phyloP scores from a whole-genome alignment of 176 grass and related monocot genomes.

The Carex pumila region DNA sequence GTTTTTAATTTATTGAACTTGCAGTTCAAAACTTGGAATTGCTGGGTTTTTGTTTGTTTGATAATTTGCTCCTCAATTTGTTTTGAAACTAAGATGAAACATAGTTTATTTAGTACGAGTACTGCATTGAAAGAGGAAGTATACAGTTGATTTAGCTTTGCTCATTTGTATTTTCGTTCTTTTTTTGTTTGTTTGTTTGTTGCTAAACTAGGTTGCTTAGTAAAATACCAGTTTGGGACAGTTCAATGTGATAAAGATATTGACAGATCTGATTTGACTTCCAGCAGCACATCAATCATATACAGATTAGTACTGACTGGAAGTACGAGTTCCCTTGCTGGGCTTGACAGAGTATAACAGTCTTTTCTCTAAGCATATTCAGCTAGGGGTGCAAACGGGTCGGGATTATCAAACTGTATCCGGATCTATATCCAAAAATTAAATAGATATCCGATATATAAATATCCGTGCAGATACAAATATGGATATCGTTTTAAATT shows the following conservation, averaged over 20 bases:
- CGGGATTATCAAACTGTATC: too few relatives aligned
- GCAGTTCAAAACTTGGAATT: slow-evolving; percentile 3
- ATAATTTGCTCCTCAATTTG: background rate
- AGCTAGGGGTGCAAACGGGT: background rate
- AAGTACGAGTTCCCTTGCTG: background rate
- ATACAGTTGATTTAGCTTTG: background rate
- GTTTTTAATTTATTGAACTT: background rate
- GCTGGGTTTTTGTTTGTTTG: slow-evolving; percentile 1
- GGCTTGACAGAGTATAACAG: background rate
- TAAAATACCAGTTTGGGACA: background rate
- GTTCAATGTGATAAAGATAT: too few relatives aligned
- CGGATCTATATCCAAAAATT: too few relatives aligned
- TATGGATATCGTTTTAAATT: too few relatives aligned
- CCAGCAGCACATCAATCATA: too few relatives aligned
- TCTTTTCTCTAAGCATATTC: background rate
- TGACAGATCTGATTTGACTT: too few relatives aligned
- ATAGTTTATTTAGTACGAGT: background rate
- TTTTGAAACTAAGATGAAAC: background rate
- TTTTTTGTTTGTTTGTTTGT: background rate
- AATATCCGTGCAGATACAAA: too few relatives aligned
- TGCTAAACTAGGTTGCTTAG: background rate
- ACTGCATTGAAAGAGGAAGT: background rate
- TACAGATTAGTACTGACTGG: background rate
- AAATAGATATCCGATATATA: too few relatives aligned
- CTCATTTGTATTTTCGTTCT: background rate